Conservation (phyloP, 2,329 filamentous ascomycete genomes). For the Scedosporium minutisporum region DNA sequence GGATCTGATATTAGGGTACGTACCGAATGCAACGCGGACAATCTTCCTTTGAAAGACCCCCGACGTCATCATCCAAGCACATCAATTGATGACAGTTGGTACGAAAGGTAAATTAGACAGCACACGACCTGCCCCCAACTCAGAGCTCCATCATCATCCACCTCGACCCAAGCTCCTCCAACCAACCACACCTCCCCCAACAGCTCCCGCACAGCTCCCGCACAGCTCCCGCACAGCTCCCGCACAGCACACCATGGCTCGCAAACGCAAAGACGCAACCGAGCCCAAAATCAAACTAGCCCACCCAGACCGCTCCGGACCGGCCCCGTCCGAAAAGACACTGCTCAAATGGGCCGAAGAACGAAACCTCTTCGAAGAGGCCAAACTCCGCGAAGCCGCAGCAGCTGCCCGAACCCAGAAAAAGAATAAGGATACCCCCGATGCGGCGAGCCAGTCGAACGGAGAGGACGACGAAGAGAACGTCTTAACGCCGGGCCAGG, state of each 20-base stretch:
- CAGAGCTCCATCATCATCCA: neutral
- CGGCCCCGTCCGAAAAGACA: conserved; percentile 46
- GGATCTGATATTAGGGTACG: too few relatives aligned
- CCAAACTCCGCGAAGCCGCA: conserved; percentile 28
- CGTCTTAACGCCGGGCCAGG: conserved; percentile 32
- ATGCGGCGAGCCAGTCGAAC: neutral
- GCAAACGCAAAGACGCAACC: conserved; percentile 36
- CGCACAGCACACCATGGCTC: conserved; percentile 29
- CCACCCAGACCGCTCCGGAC: conserved; percentile 59
- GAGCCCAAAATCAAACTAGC: conserved; percentile 47
- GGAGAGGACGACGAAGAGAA: conserved; percentile 12
- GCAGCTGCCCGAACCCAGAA: conserved; percentile 17
- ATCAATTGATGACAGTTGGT: too few relatives aligned
- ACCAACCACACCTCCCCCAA: neutral
- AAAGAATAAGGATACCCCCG: conserved; percentile 9
- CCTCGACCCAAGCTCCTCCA: neutral
- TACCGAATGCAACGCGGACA: too few relatives aligned
- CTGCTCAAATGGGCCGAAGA: conserved; percentile 65
- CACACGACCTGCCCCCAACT: too few relatives aligned
- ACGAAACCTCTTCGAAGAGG: conserved; percentile 44
- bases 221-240: too few relatives aligned
- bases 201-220: neutral
- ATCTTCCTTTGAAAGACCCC: neutral
- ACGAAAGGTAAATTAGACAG: too few relatives aligned
- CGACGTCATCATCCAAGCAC: neutral